These are phyloP conservation scores for Aspergillus novofumigatus DNA, from an alignment of 2,329 filamentous ascomycete genomes.

Conservation along the genomic window DNA sequence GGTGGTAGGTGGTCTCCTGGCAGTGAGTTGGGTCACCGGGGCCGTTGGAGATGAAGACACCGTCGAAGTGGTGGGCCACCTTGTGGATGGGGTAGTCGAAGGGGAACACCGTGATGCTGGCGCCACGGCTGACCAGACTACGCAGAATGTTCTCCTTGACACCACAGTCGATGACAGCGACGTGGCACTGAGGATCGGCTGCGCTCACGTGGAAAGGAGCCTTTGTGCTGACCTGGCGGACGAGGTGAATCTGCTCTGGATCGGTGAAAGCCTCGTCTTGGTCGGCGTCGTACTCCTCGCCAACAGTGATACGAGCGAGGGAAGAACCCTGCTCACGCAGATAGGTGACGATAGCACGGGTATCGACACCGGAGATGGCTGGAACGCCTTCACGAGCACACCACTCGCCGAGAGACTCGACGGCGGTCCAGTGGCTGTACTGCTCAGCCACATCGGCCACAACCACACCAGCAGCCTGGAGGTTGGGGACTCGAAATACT, in stretches of 20 bases:
- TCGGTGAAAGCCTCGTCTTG: constrained; percentile 96
- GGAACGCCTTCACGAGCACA: constrained; percentile 94
- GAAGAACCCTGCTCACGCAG: constrained; percentile 96
- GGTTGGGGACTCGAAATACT: constrained; percentile 97
- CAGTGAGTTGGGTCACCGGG: constrained; percentile 97
- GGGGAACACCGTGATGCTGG: constrained; percentile 89
- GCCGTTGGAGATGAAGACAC: constrained; percentile 98
- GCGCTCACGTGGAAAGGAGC: constrained; percentile 93
- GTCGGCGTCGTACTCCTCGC: constrained; percentile 97
- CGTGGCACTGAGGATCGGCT: constrained; percentile 75
- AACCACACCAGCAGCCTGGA: constrained; percentile 93
- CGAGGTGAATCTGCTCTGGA: constrained; percentile 93
- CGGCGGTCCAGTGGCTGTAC: constrained; percentile 98
- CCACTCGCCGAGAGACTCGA: constrained; percentile 90
- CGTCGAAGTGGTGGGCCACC: constrained; percentile 95
- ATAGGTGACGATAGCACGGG: constrained; percentile 90
- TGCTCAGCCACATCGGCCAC: constrained; percentile 89
- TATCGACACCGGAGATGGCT: constrained; percentile 94
- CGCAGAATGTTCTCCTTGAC: constrained; percentile 99
- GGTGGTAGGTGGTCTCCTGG: constrained; percentile 88
- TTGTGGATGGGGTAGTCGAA: constrained; percentile 98
- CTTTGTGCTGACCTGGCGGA: constrained; percentile 95
- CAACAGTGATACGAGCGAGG: constrained; percentile 87
- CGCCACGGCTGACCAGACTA: constrained; percentile 84
- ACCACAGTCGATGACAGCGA: constrained; percentile 94